Percentiles rank a stretch among this genome's conserved stretches.
phyloP scores from a whole-genome alignment of 306 rosid genomes.

The Albizia julibrissin region DNA sequence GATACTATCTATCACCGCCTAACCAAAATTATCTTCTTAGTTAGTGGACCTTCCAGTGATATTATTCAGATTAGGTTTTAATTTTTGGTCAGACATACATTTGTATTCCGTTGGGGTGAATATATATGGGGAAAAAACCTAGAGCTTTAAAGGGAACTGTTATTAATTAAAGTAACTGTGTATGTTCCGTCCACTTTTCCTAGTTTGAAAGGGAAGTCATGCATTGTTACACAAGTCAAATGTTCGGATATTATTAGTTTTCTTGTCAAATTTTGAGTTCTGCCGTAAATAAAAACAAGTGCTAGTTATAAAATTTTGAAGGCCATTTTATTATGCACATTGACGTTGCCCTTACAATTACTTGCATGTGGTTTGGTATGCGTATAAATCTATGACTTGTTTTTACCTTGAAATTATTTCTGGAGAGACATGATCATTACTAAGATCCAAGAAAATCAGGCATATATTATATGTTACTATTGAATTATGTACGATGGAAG shows the following conservation, averaged over 20 bases:
- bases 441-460: background rate
- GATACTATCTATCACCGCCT: constrained; percentile 1
- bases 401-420: background rate
- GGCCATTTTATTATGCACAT: background rate
- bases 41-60: constrained; percentile 14
- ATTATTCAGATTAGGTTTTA: constrained; percentile 11
- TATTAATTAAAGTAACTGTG: background rate
- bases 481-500: background rate
- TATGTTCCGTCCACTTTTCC: background rate
- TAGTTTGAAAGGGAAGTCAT: background rate
- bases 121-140: background rate
- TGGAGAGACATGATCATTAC: background rate
- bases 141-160: background rate
- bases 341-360: background rate
- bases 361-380: background rate
- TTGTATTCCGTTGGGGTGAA: background rate
- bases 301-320: background rate
- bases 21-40: background rate
- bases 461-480: background rate
- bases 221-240: background rate
- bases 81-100: constrained; percentile 6
- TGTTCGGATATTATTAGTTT: background rate
- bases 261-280: background rate
- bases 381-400: background rate
- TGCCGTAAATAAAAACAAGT: background rate